A percentile compares a stretch with the other conserved stretches of the same genome.
Evolutionary conservation across 257 asterid species (phyloP).

Genomic region (Paraleonurus japonicus): DNA sequence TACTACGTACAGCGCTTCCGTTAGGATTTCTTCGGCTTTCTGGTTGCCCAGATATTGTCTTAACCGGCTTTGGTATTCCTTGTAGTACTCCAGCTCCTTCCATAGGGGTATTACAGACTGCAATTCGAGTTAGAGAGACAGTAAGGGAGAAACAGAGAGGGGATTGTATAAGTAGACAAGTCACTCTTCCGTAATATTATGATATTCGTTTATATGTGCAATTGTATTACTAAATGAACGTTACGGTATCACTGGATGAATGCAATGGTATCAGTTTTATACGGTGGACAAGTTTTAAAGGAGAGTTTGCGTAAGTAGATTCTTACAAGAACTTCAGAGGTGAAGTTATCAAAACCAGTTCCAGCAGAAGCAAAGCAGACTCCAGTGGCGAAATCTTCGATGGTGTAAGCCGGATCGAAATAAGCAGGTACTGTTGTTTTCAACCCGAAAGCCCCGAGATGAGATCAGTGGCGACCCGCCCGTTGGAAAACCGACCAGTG

Average conservation of each 20-base stretch:
- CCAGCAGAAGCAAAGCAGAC: slow-evolving; percentile 93
- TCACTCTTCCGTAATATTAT: no score
- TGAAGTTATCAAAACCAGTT: slow-evolving; percentile 63
- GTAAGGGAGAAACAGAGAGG: background rate
- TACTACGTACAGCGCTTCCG: slow-evolving; percentile 58
- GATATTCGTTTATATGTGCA: no score
- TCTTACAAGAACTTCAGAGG: slow-evolving; percentile 63
- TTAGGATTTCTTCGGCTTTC: slow-evolving; percentile 40
- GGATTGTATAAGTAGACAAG: no score
- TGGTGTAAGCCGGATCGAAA: slow-evolving; percentile 57
- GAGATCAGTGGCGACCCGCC: slow-evolving; percentile 59
- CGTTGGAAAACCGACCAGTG: slow-evolving; percentile 73
- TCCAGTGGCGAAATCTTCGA: slow-evolving; percentile 67
- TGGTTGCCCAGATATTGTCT: slow-evolving; percentile 43
- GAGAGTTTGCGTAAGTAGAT: background rate
- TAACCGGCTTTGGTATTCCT: slow-evolving; percentile 51
- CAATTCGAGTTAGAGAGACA: background rate
- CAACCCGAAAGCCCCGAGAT: slow-evolving; percentile 63
- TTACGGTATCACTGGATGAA: no score
- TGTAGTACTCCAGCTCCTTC: slow-evolving; percentile 63
- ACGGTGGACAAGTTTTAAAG: no score
- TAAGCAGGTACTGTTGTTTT: slow-evolving; percentile 63
- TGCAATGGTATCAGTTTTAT: no score
- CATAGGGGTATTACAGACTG: slow-evolving; percentile 68
- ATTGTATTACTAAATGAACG: no score